phyloP scores from a whole-genome alignment of 352 stramenopile genomes.

The Phytophthora citricola region DNA sequence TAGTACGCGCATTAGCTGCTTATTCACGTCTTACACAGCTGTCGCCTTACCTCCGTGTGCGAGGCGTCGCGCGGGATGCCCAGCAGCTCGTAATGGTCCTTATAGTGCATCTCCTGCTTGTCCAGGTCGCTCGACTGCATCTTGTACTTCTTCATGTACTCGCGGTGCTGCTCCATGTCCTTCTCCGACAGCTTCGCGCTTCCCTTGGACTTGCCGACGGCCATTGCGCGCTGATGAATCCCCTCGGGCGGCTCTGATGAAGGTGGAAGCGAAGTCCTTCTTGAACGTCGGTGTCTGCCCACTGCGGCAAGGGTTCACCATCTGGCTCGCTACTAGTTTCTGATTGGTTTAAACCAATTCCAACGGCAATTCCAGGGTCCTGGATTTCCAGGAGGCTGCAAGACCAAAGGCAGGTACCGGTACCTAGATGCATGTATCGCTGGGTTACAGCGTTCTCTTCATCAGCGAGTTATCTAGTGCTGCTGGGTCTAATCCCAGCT shows the following conservation, averaged over 20 bases:
- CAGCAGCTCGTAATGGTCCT: conserved; percentile 84
- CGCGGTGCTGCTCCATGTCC: conserved; percentile 82
- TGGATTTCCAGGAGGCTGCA: neutral
- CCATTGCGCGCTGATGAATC: neutral
- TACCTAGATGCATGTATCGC: too few relatives aligned
- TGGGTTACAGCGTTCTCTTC: too few relatives aligned
- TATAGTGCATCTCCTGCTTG: conserved; percentile 67
- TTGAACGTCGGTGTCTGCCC: conserved; percentile 8
- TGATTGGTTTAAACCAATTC: neutral
- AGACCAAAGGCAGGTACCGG: too few relatives aligned
- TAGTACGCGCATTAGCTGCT: conserved; percentile 1
- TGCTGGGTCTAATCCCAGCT: too few relatives aligned
- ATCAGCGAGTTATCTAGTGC: too few relatives aligned
- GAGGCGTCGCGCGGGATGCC: conserved; percentile 60
- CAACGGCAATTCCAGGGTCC: neutral
- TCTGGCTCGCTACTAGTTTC: conserved; percentile 4
- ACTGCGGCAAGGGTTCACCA: conserved; percentile 15
- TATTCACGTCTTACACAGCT: neutral
- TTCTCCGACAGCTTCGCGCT: conserved; percentile 57
- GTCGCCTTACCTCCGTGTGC: conserved; percentile 63
- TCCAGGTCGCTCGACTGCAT: conserved; percentile 76
- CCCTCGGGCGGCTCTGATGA: neutral
- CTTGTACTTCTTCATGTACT: conserved; percentile 92
- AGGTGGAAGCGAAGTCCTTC: conserved; percentile 2
- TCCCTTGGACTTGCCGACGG: conserved; percentile 25